Evolutionary conservation across 306 rosid species (phyloP).

Genomic region (Citrullus amarus): DNA sequence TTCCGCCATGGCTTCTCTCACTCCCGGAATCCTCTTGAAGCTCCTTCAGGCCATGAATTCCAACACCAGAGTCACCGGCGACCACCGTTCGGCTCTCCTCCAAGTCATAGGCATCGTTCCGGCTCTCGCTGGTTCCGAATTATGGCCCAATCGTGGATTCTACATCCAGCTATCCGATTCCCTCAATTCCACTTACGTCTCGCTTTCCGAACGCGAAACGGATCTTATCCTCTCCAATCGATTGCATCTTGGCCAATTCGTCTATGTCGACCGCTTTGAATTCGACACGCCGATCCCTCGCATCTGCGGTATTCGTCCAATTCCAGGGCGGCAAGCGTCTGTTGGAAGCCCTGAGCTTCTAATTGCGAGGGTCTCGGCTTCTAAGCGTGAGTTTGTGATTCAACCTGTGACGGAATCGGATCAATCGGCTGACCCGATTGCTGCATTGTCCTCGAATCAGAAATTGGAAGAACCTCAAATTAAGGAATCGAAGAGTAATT

Average conservation of each 20-base stretch:
- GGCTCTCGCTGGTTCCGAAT: conserved; percentile 70
- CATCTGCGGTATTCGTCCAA: conserved; percentile 57
- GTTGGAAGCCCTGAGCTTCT: conserved; percentile 65
- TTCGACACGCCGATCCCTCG: conserved; percentile 67
- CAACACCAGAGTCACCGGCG: conserved; percentile 79
- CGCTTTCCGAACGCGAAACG: conserved; percentile 57
- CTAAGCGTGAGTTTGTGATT: conserved; percentile 54
- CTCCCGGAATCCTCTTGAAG: conserved; percentile 71
- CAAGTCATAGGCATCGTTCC: conserved; percentile 92
- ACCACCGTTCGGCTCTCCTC: conserved; percentile 92
- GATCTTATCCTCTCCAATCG: conserved; percentile 88
- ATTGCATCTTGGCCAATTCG: conserved; percentile 73
- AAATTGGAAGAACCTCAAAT: conserved; percentile 14
- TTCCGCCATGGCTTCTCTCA: conserved; percentile 63
- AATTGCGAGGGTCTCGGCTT: conserved; percentile 40
- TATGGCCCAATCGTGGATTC: conserved; percentile 85
- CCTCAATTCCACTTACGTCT: conserved; percentile 82
- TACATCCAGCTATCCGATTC: conserved; percentile 91
- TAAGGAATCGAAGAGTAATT: conserved; percentile 13
- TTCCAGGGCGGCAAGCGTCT: conserved; percentile 68
- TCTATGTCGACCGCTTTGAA: conserved; percentile 69
- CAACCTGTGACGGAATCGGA: conserved; percentile 74
- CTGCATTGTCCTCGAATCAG: conserved; percentile 36
- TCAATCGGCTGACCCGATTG: conserved; percentile 46
- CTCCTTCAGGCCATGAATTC: conserved; percentile 80